Evolutionary conservation across 257 asterid species (phyloP), one percentile per base, ranked within the genome.

Genomic region (Capsicum baccatum): DNA sequence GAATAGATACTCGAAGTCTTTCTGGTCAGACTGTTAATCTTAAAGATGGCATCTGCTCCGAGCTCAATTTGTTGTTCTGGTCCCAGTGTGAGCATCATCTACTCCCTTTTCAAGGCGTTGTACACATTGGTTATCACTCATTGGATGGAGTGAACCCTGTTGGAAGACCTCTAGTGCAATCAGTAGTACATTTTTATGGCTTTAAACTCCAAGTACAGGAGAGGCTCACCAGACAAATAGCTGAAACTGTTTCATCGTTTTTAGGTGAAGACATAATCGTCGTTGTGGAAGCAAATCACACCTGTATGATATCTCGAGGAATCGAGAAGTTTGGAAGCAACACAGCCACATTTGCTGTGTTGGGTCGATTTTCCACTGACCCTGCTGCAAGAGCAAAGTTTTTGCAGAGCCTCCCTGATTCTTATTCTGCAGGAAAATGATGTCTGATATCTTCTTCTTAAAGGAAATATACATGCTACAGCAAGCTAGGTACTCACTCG

Each of bases 191-290:
- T 86, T 93, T 92, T 84, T 94, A 90, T 33, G 98, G 99, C 6
- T 96, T 94, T 86, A 96, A 94, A 86, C 99, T 96, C 78, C 99
- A 96, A 89, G 98, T 96, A 6, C 99, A 96, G 85, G 99, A 96
- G 86, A 93, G 98, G 93, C 93, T 96, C 66, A 93, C 98, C 1
- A 91, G 97, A 16, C 99, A 96, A 88, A 90, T 96, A 86, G 99
- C 98, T 0, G 99, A 96, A 89, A 89, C 93, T 0, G 96, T 88
- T 52, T 89, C 97, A 1, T 86, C 94, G 2, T 55, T 92, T 56
- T 69, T 93, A 81, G 98, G 99, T 16, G 99, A 91, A 80, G 98
- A 94, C 74, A 92, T 93, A 58, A 92, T 94, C 78, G 98, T 94
- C 6, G 97, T 96, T 7, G 97, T 91, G 9, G 99, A 94, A 87